Base-by-base conservation (phyloP, 1,284 basidiomycete species). In the Rhizopogon parksii region DNA sequence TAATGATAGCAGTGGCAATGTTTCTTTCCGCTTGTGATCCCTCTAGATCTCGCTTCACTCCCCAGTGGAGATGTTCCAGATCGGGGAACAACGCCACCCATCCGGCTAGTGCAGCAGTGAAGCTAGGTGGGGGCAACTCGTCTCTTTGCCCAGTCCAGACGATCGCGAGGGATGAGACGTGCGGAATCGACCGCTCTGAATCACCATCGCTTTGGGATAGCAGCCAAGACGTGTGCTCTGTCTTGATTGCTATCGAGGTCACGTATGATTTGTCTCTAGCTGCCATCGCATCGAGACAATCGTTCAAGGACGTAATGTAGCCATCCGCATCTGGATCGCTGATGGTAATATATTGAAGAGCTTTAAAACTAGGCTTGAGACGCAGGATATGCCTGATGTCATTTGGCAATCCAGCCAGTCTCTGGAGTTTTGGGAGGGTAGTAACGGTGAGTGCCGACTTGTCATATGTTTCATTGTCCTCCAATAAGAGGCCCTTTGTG, bases 1-100 rank as follows among this genome's bases (percentile, higher is more conserved):
- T 43, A 30, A 43, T 43, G 7, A 43, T 32, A n/a, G 30, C 17
- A n/a, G 30, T 32, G 7, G 42, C 42, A 3, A 43, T 34, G 30
- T 43, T 43, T 43, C 42, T 43, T n/a, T 43, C 42, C 1, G 42
- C 42, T n/a, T 43, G 42, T 5, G 42, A 43, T 32, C 42, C 42
- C 14, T 43, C 42, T 2, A 43, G 42, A 14, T 32, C 42, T 2
- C 30, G 17, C 30, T 43, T 32, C 2, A 43, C 42, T 43, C 42
- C 42, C 42, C 42, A 43, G 4, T 43, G 42, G 2, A 43, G 19
- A 34, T 32, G 30, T 43, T 43, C 42, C 11, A 43, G 30, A 17
- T 12, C 17, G 2, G 42, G 42, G 30, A 43, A 43, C 17, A 43
- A 34, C 32, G 42, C 17, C 14, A 43, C 17, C 42, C 42, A 43